A percentile compares a stretch with the other conserved stretches of the same genome.
Evolutionary conservation across 2,329 filamentous ascomycete genomes (phyloP).

Genomic region (Cephalotrichum gorgonifer): DNA sequence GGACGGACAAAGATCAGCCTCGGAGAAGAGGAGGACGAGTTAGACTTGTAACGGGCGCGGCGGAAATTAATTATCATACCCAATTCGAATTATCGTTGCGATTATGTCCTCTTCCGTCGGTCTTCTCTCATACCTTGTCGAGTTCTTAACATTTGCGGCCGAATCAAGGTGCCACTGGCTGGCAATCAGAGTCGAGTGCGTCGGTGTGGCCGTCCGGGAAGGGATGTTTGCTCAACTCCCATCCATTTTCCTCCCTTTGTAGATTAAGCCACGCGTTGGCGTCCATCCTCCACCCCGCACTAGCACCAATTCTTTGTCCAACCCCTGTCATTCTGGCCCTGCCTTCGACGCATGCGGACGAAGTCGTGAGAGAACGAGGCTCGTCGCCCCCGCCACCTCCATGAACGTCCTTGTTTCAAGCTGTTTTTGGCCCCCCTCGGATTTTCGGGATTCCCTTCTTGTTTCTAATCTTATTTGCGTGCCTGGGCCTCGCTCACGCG

Average conservation of each 20-base stretch:
- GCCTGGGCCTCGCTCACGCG: slow-evolving; percentile 4
- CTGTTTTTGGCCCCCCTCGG: not conserved
- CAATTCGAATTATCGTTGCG: not conserved
- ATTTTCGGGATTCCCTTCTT: not conserved
- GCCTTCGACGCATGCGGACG: not conserved
- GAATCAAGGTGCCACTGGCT: not conserved
- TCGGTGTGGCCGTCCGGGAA: not conserved
- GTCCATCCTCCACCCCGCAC: not conserved
- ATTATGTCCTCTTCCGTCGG: not conserved
- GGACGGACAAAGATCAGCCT: slow-evolving; percentile 85
- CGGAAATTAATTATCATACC: not conserved
- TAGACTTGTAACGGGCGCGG: slow-evolving; percentile 3
- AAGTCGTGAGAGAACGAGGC: not conserved
- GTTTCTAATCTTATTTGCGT: slow-evolving; percentile 4
- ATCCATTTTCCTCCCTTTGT: not conserved
- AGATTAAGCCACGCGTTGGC: not conserved
- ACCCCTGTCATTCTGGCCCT: not conserved
- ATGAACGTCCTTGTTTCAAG: not conserved
- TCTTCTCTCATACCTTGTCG: not conserved
- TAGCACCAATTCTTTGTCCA: not conserved
- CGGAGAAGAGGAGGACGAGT: slow-evolving; percentile 52
- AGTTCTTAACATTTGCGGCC: not conserved
- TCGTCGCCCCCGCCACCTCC: not conserved
- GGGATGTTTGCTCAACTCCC: not conserved
- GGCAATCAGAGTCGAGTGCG: not conserved